phyloP scores from a whole-genome alignment of 805 yeast species.

The Candida qinlingensis region DNA sequence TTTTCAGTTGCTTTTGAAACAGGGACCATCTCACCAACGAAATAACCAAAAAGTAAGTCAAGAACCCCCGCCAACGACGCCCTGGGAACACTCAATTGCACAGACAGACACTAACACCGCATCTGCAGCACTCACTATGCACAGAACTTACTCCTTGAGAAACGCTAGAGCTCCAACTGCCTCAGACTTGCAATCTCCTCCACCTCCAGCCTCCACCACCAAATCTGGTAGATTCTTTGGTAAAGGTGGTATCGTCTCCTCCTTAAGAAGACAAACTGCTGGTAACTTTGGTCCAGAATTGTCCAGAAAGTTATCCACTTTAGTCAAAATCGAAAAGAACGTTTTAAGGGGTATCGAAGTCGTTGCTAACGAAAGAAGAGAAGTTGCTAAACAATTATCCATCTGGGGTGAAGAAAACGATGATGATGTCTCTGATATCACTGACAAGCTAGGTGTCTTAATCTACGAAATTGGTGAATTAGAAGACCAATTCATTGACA shows the following conservation, averaged over 20 bases:
- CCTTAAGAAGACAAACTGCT: slow-evolving; percentile 67
- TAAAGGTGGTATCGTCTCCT: slow-evolving; percentile 53
- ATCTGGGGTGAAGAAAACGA: slow-evolving; percentile 86
- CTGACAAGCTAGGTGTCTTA: slow-evolving; percentile 82
- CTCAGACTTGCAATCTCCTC: slow-evolving; percentile 87
- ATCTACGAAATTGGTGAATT: slow-evolving; percentile 80
- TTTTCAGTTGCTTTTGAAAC: neutral
- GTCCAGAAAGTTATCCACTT: slow-evolving; percentile 65
- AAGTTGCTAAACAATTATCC: slow-evolving; percentile 76
- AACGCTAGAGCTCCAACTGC: slow-evolving; percentile 96
- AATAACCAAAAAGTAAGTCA: neutral
- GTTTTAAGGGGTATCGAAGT: slow-evolving; percentile 75
- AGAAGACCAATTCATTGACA: slow-evolving; percentile 82
- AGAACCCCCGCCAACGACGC: neutral
- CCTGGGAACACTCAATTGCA: neutral
- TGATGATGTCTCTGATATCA: slow-evolving; percentile 80
- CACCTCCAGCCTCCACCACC: slow-evolving; percentile 92
- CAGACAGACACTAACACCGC: neutral
- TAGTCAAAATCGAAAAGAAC: slow-evolving; percentile 78
- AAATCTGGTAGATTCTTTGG: slow-evolving; percentile 85
- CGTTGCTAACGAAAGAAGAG: slow-evolving; percentile 72
- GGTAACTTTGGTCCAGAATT: slow-evolving; percentile 79
- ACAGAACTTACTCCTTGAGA: slow-evolving; percentile 97
- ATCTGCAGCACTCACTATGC: slow-evolving; percentile 46
- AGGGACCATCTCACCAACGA: neutral